A percentile compares a stretch with the other conserved stretches of the same genome.
These are phyloP conservation scores for Candida xyloterini DNA, from an alignment of 805 yeast genomes.

Conservation along the genomic window DNA sequence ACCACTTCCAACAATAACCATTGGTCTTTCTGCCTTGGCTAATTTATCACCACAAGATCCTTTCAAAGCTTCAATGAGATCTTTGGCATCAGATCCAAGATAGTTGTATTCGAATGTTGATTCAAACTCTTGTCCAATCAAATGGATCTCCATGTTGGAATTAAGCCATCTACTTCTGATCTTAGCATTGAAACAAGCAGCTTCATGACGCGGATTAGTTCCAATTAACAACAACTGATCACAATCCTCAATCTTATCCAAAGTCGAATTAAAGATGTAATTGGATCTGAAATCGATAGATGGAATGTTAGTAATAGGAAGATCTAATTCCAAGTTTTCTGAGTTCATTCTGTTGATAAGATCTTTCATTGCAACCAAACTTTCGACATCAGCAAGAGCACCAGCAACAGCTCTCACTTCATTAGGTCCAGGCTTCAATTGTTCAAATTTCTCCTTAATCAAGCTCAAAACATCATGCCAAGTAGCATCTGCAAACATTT, in stretches of 20 bases:
- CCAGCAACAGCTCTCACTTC: conserved; percentile 83
- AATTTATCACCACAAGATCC: conserved; percentile 72
- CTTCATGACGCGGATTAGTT: conserved; percentile 87
- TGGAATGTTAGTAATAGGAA: conserved; percentile 52
- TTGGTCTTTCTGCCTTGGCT: conserved; percentile 64
- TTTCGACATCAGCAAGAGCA: conserved; percentile 77
- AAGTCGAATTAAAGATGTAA: conserved; percentile 75
- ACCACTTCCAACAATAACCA: conserved; percentile 80
- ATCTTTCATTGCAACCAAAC: conserved; percentile 79
- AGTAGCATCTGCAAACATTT: conserved; percentile 66
- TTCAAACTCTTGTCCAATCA: conserved; percentile 73
- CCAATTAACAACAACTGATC: conserved; percentile 80
- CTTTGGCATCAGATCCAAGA: conserved; percentile 58
- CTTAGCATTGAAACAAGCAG: conserved; percentile 82
- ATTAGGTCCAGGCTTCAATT: conserved; percentile 56
- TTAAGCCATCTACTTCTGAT: conserved; percentile 79
- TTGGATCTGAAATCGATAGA: conserved; percentile 77
- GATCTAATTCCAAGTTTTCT: conserved; percentile 76
- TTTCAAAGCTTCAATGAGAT: conserved; percentile 54
- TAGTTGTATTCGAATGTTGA: conserved; percentile 67
- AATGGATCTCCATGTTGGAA: conserved; percentile 59
- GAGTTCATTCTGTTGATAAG: conserved; percentile 72
- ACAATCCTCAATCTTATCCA: conserved; percentile 77
- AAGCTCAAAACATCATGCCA: conserved; percentile 84
- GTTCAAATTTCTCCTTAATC: conserved; percentile 58